Base-by-base conservation (phyloP, 345 rosid genomes). In the Eucalyptus cloeziana region DNA sequence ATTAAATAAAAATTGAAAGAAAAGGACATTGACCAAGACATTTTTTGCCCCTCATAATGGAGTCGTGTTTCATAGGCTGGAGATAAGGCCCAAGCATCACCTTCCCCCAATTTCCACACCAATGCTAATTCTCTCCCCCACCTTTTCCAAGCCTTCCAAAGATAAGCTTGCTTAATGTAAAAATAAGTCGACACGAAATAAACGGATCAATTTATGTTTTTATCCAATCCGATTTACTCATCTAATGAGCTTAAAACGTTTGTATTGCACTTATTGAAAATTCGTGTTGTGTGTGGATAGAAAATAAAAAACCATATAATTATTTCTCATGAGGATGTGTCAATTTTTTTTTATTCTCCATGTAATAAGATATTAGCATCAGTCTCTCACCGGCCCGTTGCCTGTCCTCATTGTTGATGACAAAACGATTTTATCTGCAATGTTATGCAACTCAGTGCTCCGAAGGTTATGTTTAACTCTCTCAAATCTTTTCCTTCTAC, bases 291-390 rank as follows among this genome's bases (percentile, higher is more conserved):
- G 79, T 67, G 1, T 67, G 79, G 24, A 16, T 16, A 4, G 6
- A 31, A 67, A 67, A 15, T 2, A 67, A 8, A 69, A 31, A 31
- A 4, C 2, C 22, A 69, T 4, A 31, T 31, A 19, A 64, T 8
- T 16, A 31, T 0, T 31, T 0, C 1, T 69, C 13, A 16, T 31
- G 37, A 31, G 4, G 11, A 31, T 15, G 10, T 31, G 24, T 0
- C 6, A 58, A 10, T 37, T 30, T 62, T 54, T 31, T 16, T 13
- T 71, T 13, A 10, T 3, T 5, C 21, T 33, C 0, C 21, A 7
- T 64, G 3, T 64, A n/a, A 54, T 52, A 54, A 3, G 2, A 2
- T 54, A 8, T 54, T 21, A 21, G 4, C 60, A 54, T 54, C 2
- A 8, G 10, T 54, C 25, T 54, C 60, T 54, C 25, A 19, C 1